Base-by-base conservation (phyloP, 2,329 filamentous ascomycete species). In the Colletotrichum aenigma region DNA sequence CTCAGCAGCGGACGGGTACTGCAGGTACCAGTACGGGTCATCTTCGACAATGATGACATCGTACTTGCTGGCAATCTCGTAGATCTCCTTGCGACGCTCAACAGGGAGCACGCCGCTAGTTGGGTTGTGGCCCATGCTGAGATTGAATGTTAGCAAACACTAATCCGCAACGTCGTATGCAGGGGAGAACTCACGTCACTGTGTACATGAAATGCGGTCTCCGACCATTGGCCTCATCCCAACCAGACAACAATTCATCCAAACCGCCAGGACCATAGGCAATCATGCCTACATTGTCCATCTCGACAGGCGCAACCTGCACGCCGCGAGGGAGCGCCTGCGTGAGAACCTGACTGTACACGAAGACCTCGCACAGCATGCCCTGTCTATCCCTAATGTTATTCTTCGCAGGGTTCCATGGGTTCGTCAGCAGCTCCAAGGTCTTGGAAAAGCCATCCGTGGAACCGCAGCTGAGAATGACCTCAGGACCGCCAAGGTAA, bases 21-120 rank as follows among this genome's bases (percentile, higher is more conserved):
- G 96, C 10, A 98, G 89, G 83, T 97, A 96, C 95, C 95, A 98
- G 87, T 98, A 98, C 7, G 96, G 96, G 77, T 98, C 96, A 80
- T 98, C 96, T 84, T 98, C 96, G 77, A 97, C 87, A 78, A 98
- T 98, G 80, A 98, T 91, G 77, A 98, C 91, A 83, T 98, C 96
- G 85, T 95, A 98, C 82, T 93, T 91, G 82, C 92, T 92, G 85
- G 94, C 97, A 16, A 98, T 83, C 21, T 89, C 91, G 82, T 98
- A 98, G 32, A 98, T 90, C 67, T 96, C 92, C 80, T 91, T 94
- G 71, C 95, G 91, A 55, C 96, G 92, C 80, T 93, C 86, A 12
- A 97, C 83, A 4, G 94, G 93, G 3, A 97, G 88, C 4, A 94
- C 92, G 36, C 94, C 93, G 34, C 94, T 93, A 0, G 95, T 97